Evolutionary conservation across 768 basidiomycete genomes (phyloP).

Genomic region (Asterophora parasitica): DNA sequence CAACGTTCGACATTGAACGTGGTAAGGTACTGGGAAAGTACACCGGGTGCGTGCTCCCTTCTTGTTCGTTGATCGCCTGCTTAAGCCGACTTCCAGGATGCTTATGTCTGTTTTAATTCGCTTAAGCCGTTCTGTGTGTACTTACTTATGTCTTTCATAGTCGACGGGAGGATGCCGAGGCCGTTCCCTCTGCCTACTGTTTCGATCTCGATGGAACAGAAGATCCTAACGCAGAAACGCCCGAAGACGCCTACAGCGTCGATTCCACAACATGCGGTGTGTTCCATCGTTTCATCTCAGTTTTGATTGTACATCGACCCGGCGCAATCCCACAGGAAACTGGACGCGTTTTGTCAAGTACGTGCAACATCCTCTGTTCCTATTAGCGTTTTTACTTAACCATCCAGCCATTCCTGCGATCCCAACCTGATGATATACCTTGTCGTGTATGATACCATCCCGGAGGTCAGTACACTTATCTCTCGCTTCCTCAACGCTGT

Average conservation of each 20-base stretch:
- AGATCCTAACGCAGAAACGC: slow-evolving; percentile 27
- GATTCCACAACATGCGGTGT: slow-evolving; percentile 49
- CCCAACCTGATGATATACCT: slow-evolving; percentile 56
- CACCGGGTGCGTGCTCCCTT: slow-evolving; percentile 47
- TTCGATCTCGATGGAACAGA: slow-evolving; percentile 65
- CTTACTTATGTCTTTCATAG: slow-evolving; percentile 21
- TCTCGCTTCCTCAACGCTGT: slow-evolving; percentile 55
- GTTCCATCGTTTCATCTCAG: slow-evolving; percentile 12
- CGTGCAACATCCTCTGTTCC: not conserved
- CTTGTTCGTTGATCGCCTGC: not conserved
- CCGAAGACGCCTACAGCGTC: slow-evolving; percentile 44
- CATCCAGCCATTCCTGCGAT: slow-evolving; percentile 57
- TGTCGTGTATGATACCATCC: slow-evolving; percentile 59
- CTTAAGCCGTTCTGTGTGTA: not conserved
- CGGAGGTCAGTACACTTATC: slow-evolving; percentile 38
- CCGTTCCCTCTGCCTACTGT: slow-evolving; percentile 38
- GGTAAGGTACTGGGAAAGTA: slow-evolving; percentile 68
- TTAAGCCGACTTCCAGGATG: slow-evolving; percentile 24
- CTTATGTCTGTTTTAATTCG: slow-evolving; percentile 37
- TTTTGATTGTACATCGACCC: slow-evolving; percentile 29
- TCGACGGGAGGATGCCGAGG: slow-evolving; percentile 40
- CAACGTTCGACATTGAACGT: slow-evolving; percentile 31
- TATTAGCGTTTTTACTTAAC: not conserved
- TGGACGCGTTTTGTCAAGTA: slow-evolving; percentile 79
- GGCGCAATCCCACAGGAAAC: slow-evolving; percentile 26